Base-by-base conservation (phyloP, 1,284 basidiomycete genomes). In the Vanrija sp. region DNA sequence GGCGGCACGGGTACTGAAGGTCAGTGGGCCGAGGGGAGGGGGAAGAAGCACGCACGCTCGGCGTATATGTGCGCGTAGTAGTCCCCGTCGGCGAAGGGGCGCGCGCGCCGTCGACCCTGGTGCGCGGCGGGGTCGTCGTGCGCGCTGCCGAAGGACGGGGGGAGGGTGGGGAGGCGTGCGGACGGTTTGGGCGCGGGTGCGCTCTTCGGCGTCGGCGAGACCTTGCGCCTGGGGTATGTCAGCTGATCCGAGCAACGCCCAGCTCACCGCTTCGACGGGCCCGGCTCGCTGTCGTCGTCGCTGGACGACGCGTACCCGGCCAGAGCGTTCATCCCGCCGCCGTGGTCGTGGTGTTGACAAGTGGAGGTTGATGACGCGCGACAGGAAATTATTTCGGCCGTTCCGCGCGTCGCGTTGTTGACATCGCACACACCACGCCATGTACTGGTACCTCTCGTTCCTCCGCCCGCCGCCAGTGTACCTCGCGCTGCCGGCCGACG, bases 401-500 rank as follows among this genome's bases (percentile, higher is more conserved):
- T 29, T 15, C 21, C 39, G 10, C 39, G 10, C 18, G 15, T 16
- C 16, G 10, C 15, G 39, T 49, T 49, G 43, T 46, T 38, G 47
- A 28, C 47, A 44, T 49, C 29, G 12, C n/a, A 16, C 19, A 26
- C 21, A 2, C 19, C 23, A 38, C 45, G 49, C 28, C 18, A 77
- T 77, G 76, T 76, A 75, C 67, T 77, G 70, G 72, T 76, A 77
- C 58, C 67, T 75, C 45, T 77, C 76, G 18, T 77, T 77, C 58
- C 68, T 77, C 3, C 67, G 76, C 3, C 74, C 76, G 1, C 76
- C 76, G 12, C 74, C 76, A 1, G 64, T 69, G 3, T 61, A 66
- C 1, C 55, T 67, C 34, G 19, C 62, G 1, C 51, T 62, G 5
- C 49, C 64, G 0, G 39, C 52, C 2, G 62, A 65, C 5, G 57